Base-by-base conservation (phyloP, 2,329 filamentous ascomycete genomes). In the Aspergillus ochraceus region DNA sequence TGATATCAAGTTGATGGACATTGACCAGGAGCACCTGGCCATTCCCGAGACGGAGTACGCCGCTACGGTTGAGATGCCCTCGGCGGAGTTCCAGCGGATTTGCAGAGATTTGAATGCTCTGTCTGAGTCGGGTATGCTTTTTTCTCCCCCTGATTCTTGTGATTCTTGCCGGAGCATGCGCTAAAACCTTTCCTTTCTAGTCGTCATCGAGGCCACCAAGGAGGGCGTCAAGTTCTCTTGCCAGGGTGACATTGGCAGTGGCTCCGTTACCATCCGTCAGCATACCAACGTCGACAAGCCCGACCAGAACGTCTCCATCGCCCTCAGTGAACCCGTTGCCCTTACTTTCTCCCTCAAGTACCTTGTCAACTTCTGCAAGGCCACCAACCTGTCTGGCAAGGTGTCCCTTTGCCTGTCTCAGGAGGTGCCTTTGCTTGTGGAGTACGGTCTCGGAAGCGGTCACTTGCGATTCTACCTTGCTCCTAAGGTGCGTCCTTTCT, bases 1-100 rank as follows among this genome's bases (percentile, higher is more conserved):
- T 78, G 95, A 99, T 79, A 90, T 99, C 80, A 99, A 99, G 86
- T 88, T 99, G 77, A 99, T 99, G 95, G 95, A 99, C 77, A 99
- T 99, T 78, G 95, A 99, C 80, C 96, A 99, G 83, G 95, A 99
- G 85, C 95, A 99, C 79, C 83, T 99, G 79, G 95, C 95, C 64
- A 99, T 99, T 71, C 95, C 95, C 17, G 94, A 99, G 71, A 99
- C 96, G n/a, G 95, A 99, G 73, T 99, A 99, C 75, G 90, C 92
- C 45, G 90, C 95, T 52, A 95, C 90, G 19, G 91, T 99, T 66
- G 83, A 86, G 57, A 92, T 99, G 91, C 94, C 95, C 14, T 87
- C 90, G 36, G 77, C 83, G 52, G 95, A 99, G 80, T 98, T 99
- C 80, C 90, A 91, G 80, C 90, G 93, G 70, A 99, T 99, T 78